Percentiles rank a stretch among this genome's conserved stretches.
Evolutionary conservation across 768 basidiomycete genomes (phyloP).

Genomic region (Russula lepida): DNA sequence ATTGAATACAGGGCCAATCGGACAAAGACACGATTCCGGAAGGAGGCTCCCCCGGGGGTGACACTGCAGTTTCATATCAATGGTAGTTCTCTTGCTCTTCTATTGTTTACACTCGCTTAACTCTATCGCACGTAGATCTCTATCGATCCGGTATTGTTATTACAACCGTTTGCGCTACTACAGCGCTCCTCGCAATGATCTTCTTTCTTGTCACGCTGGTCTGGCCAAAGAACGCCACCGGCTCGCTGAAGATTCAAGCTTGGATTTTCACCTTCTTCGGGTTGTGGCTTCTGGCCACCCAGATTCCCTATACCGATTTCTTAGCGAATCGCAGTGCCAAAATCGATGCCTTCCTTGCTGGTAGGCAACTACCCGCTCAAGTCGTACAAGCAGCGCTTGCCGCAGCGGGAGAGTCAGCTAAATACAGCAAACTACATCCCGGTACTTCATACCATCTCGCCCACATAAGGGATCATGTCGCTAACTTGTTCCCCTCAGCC

Average conservation of each 20-base stretch:
- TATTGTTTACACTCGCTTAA: conserved; percentile 14
- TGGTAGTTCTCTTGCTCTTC: conserved; percentile 14
- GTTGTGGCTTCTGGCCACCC: conserved; percentile 41
- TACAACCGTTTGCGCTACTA: conserved; percentile 23
- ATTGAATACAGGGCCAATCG: conserved; percentile 7
- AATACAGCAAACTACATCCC: conserved; percentile 6
- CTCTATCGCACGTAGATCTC: conserved; percentile 20
- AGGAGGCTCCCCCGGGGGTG: conserved; percentile 10
- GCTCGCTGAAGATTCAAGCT: conserved; percentile 27
- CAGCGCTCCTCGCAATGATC: conserved; percentile 30
- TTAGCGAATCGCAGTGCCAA: conserved; percentile 39
- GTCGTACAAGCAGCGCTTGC: conserved; percentile 29
- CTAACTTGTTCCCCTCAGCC: not conserved
- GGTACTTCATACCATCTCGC: not conserved
- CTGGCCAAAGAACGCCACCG: conserved; percentile 11
- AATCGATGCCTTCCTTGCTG: conserved; percentile 35
- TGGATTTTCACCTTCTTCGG: conserved; percentile 35
- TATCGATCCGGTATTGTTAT: conserved; percentile 18
- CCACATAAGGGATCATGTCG: too few species aligned
- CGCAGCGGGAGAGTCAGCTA: not conserved
- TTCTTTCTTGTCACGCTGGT: conserved; percentile 25
- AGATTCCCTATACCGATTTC: conserved; percentile 41
- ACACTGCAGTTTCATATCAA: conserved; percentile 15
- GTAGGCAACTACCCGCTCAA: conserved; percentile 30
- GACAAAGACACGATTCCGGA: conserved; percentile 1